Conservation (phyloP, 2,329 filamentous ascomycete species). For the Sphaerulina vaccinii region DNA sequence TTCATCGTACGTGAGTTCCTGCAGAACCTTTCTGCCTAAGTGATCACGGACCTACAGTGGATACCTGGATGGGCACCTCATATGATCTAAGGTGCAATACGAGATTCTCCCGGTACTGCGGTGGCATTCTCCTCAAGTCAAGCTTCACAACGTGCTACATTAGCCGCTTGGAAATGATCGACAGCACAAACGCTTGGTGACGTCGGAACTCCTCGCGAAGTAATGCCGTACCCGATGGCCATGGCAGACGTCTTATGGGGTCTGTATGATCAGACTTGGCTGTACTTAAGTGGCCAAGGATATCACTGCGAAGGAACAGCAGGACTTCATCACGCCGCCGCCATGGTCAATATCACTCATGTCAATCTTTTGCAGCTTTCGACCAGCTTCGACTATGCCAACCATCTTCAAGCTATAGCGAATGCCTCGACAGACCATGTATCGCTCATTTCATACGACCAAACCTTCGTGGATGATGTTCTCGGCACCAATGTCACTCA, state of each 20-base stretch:
- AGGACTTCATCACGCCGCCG: not conserved
- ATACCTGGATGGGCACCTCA: not conserved
- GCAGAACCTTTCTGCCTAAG: not conserved
- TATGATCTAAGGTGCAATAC: not conserved
- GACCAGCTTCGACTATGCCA: slow-evolving; percentile 35
- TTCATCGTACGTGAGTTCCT: not conserved
- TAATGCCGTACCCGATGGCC: slow-evolving; percentile 12
- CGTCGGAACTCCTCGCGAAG: slow-evolving; percentile 10
- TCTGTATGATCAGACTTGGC: not conserved
- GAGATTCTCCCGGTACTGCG: not conserved
- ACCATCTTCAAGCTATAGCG: slow-evolving; percentile 30
- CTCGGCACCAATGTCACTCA: slow-evolving; percentile 35
- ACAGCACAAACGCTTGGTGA: slow-evolving; percentile 3
- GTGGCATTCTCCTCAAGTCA: not conserved
- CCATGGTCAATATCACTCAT: slow-evolving; percentile 38
- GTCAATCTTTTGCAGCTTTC: slow-evolving; percentile 36
- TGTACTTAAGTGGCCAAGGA: not conserved
- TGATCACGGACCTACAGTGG: not conserved
- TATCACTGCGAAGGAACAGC: not conserved
- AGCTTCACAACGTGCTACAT: not conserved
- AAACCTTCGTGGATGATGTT: slow-evolving; percentile 34
- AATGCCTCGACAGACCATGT: slow-evolving; percentile 33
- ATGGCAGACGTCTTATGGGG: slow-evolving; percentile 13
- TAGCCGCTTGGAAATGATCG: slow-evolving; percentile 7
- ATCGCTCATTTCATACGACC: slow-evolving; percentile 33